Base-by-base conservation (phyloP, 441 rosid species). In the Aquilaria agallochum region DNA sequence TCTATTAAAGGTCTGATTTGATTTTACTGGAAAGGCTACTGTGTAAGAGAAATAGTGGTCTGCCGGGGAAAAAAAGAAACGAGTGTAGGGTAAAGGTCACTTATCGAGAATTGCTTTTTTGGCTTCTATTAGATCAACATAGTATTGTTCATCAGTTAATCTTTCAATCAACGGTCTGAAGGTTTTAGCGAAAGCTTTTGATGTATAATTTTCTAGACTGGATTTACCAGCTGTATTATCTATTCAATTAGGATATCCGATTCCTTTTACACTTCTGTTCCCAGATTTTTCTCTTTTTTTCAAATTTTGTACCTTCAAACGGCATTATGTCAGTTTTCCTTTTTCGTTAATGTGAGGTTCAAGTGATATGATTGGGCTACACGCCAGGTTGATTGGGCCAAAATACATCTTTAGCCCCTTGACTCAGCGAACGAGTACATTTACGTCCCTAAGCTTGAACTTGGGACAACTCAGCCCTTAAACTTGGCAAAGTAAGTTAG, bases 31-130 rank as follows among this genome's bases (percentile, higher is more conserved):
- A 68, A 55, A 53, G 55, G 53, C 46, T 11, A 49, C 31, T 40
- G 48, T 50, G 55, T 60, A 64, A 15, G 11, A 63, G 76, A 56
- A 60, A 30, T 63, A 53, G 72, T 63, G 65, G 62, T 63, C 66
- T 53, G 57, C 52, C 57, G 53, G 20, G 56, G 58, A 51, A 69
- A 62, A 56, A 40, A 40, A 40, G 9, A 40, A 62, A 36, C 40
- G 56, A 7, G 30, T 55, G 49, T 20, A 30, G 59, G 67, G 31
- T 51, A 57, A 53, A 51, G 40, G 56, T 56, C 56, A 53, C 52
- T 42, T 57, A 40, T 7, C 9, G 45, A 40, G 5, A 59, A 32
- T 55, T 31, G 5, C 42, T 61, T 49, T 52, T 70, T 63, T 59
- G 52, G 64, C 56, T 36, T 48, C 30, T 34, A 42, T 33, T 56